Evolutionary conservation across 2,329 filamentous ascomycete genomes (phyloP).

Genomic region (Aspergillus hiratsukae): DNA sequence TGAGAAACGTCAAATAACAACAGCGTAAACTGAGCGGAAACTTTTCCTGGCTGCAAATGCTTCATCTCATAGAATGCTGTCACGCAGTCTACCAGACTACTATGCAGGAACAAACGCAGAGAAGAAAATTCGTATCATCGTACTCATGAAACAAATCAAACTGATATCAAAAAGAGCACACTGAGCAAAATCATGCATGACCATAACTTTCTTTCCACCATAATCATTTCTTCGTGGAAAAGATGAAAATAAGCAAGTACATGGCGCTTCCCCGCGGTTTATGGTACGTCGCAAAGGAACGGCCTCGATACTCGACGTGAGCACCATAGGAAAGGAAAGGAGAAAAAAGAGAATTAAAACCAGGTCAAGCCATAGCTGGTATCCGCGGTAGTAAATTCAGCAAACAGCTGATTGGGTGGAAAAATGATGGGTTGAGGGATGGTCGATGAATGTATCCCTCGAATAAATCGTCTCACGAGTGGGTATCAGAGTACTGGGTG

Average conservation of each 20-base stretch:
- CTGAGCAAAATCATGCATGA: not conserved
- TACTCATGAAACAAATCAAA: slow-evolving; percentile 1
- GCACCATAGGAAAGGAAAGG: not conserved
- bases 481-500: not conserved
- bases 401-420: not conserved
- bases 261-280: slow-evolving; percentile 26
- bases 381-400: not conserved
- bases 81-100: not conserved
- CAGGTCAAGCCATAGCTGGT: not conserved
- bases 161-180: slow-evolving; percentile 1
- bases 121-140: not conserved
- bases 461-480: not conserved
- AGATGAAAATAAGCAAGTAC: not conserved
- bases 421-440: not conserved
- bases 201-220: not conserved
- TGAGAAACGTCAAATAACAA: slow-evolving; percentile 8
- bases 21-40: slow-evolving; percentile 9
- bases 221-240: slow-evolving; percentile 1
- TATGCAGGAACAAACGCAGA: not conserved
- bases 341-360: not conserved
- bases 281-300: slow-evolving; percentile 31
- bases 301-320: slow-evolving; percentile 7
- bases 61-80: not conserved
- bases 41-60: slow-evolving; percentile 2
- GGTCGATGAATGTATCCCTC: not conserved